phyloP scores from a whole-genome alignment of 208 protist species.

The Trypanosoma boissoni region DNA sequence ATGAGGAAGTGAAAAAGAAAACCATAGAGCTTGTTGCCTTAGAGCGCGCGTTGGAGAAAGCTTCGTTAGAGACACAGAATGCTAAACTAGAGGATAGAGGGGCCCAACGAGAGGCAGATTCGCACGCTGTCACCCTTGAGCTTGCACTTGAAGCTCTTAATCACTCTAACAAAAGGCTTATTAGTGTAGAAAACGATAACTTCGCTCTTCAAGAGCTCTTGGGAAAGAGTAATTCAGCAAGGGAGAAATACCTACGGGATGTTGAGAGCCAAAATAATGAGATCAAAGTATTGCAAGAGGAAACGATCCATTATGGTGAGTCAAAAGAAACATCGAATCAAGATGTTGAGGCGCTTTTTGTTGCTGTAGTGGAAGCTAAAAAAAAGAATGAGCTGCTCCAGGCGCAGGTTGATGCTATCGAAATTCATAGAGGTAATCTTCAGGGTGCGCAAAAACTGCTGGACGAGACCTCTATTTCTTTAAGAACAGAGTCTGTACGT shows the following conservation, averaged over 20 bases:
- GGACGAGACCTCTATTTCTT: conserved; percentile 9
- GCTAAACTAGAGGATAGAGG: conserved; percentile 6
- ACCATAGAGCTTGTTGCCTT: not conserved
- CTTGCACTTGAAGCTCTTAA: conserved; percentile 1
- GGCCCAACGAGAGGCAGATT: not conserved
- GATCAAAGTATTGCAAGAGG: conserved; percentile 7
- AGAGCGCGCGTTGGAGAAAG: conserved; percentile 6
- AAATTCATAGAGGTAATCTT: too few relatives aligned
- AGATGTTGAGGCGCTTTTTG: conserved; percentile 4
- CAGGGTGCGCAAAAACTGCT: conserved; percentile 3
- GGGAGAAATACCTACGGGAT: conserved; percentile 4
- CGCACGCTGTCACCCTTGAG: not conserved
- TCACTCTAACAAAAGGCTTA: not conserved
- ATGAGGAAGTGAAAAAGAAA: not conserved
- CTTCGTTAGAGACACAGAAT: not conserved
- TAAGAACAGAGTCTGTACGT: conserved; percentile 6
- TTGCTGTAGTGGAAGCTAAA: conserved; percentile 4
- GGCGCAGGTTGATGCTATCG: conserved; percentile 10
- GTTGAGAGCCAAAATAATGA: conserved; percentile 3
- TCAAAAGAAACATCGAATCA: not conserved
- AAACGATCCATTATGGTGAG: conserved; percentile 5
- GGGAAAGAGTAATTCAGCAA: conserved; percentile 1
- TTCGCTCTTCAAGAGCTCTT: conserved; percentile 5
- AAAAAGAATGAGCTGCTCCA: conserved; percentile 7
- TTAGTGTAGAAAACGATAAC: conserved; percentile 12